phyloP scores from a whole-genome alignment of 2,329 filamentous ascomycete genomes.

The Capronia epimyces region DNA sequence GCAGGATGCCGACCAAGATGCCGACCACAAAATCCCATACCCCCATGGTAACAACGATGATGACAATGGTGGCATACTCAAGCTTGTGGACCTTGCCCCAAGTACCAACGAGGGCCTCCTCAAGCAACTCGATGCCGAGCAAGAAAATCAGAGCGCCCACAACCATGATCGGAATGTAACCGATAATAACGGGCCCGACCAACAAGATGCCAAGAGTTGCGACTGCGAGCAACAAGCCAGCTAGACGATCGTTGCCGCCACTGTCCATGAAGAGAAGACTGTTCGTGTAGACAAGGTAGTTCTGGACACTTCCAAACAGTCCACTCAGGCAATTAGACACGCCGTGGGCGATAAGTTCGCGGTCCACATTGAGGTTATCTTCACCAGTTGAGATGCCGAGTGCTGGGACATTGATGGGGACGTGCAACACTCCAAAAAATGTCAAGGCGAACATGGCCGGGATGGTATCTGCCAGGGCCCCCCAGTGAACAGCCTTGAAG shows the following conservation, averaged over 20 bases:
- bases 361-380: conserved; percentile 85
- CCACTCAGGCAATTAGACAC: conserved; percentile 90
- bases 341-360: conserved; percentile 86
- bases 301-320: conserved; percentile 78
- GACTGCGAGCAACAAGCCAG: conserved; percentile 75
- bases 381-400: conserved; percentile 84
- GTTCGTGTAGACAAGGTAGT: conserved; percentile 97
- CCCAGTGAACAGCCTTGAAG: conserved; percentile 75
- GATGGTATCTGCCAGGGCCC: conserved; percentile 73
- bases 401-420: conserved; percentile 95
- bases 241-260: conserved; percentile 78
- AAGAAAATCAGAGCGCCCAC: conserved; percentile 93
- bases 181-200: conserved; percentile 79
- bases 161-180: conserved; percentile 94
- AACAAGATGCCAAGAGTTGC: conserved; percentile 78
- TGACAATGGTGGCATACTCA: conserved; percentile 81
- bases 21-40: conserved; percentile 94
- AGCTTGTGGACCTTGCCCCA: conserved; percentile 79
- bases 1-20: conserved; percentile 82
- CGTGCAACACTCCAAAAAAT: conserved; percentile 94
- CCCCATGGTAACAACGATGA: conserved; percentile 92
- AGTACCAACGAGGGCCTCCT: conserved; percentile 83
- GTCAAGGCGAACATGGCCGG: conserved; percentile 95
- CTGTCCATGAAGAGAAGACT: conserved; percentile 94
- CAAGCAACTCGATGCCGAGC: conserved; percentile 82